Conservation (phyloP, 495 filamentous ascomycete species). For the Podospora didyma region DNA sequence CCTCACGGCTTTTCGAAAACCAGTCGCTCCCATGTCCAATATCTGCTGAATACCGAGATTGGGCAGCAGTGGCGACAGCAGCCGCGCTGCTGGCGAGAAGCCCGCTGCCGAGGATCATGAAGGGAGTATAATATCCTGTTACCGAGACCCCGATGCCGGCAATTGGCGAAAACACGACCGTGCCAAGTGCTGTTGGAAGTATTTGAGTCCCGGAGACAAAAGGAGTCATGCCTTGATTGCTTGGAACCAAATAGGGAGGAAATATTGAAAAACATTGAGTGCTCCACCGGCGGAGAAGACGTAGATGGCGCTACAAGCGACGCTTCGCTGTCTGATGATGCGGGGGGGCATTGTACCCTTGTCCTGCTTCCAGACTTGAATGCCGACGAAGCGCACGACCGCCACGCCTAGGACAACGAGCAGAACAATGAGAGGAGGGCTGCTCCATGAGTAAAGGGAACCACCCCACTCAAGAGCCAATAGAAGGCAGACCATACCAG, state of each 20-base stretch:
- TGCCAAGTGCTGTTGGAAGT: conserved; percentile 56
- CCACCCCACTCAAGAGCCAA: conserved; percentile 62
- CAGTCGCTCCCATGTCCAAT: no score
- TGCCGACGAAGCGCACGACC: conserved; percentile 34
- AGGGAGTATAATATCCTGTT: conserved; percentile 40
- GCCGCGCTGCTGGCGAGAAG: no score
- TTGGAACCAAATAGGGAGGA: conserved; percentile 57
- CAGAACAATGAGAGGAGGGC: conserved; percentile 49
- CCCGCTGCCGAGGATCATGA: conserved; percentile 32
- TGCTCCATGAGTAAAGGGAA: conserved; percentile 50
- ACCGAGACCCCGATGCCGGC: conserved; percentile 27
- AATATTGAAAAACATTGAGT: background rate
- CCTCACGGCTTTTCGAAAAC: no score
- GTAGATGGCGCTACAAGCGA: conserved; percentile 49
- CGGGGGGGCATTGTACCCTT: conserved; percentile 53
- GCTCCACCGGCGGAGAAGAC: conserved; percentile 40
- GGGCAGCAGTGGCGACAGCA: no score
- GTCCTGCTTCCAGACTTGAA: conserved; percentile 12
- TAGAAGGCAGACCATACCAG: conserved; percentile 49
- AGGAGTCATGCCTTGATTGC: conserved; percentile 58
- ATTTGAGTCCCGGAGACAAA: conserved; percentile 62
- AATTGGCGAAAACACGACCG: conserved; percentile 51
- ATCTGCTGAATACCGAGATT: no score
- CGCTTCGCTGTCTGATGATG: conserved; percentile 57
- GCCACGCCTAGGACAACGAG: conserved; percentile 47